Conservation (phyloP, 2,329 filamentous ascomycete species). For the Phyllosticta citribraziliensis region DNA sequence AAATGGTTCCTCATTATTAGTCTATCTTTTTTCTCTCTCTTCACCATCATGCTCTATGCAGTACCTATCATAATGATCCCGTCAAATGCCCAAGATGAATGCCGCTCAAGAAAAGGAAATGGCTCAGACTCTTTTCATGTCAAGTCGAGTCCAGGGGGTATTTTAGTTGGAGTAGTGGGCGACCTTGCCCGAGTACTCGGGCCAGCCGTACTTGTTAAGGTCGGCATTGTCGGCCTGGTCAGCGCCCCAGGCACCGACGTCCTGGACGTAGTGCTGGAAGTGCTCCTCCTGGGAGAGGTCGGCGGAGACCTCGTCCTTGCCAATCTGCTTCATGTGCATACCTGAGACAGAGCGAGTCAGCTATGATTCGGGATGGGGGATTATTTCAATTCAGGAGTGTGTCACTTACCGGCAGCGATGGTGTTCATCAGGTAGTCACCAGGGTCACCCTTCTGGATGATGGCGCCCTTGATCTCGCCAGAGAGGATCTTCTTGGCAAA, state of each 20-base stretch:
- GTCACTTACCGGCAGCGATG: slow-evolving; percentile 7
- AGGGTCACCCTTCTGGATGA: slow-evolving; percentile 9
- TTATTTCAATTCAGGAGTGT: not conserved
- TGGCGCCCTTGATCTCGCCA: slow-evolving; percentile 29
- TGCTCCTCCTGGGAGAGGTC: slow-evolving; percentile 43
- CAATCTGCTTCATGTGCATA: slow-evolving; percentile 9
- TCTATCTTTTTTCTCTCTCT: not conserved
- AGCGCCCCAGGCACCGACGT: slow-evolving; percentile 36
- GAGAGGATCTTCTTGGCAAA: slow-evolving; percentile 37
- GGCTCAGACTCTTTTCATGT: not conserved
- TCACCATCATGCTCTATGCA: not conserved
- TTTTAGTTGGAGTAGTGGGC: slow-evolving; percentile 25
- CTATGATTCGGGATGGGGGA: not conserved
- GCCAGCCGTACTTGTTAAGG: slow-evolving; percentile 34
- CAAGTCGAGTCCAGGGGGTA: not conserved
- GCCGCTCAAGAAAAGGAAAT: not conserved
- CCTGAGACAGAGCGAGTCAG: not conserved
- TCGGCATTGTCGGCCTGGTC: slow-evolving; percentile 32
- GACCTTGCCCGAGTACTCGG: slow-evolving; percentile 30
- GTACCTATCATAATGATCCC: not conserved
- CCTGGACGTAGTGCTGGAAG: slow-evolving; percentile 38
- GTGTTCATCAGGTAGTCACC: slow-evolving; percentile 11
- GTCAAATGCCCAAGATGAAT: not conserved
- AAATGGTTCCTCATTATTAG: not conserved
- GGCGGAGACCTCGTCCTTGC: slow-evolving; percentile 41